These are phyloP conservation scores for Boletus sensibilis DNA, from an alignment of 768 basidiomycete species.

Conservation along the genomic window DNA sequence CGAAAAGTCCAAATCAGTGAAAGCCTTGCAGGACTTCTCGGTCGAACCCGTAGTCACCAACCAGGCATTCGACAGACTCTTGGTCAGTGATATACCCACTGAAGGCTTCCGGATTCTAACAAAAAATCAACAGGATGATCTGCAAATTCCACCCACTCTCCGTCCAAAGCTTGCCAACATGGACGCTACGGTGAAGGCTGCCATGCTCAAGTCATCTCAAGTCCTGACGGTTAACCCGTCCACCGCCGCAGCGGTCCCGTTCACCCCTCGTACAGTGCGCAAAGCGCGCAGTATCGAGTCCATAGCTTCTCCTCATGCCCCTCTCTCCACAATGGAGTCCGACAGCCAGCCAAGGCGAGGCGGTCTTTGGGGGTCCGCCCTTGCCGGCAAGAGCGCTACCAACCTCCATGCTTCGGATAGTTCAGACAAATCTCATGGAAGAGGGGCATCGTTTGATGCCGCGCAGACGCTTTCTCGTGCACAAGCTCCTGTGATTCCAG, in stretches of 20 bases:
- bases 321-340: conserved; percentile 38
- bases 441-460: conserved; percentile 64
- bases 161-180: conserved; percentile 78
- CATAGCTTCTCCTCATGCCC: conserved; percentile 49
- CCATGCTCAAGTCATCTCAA: conserved; percentile 87
- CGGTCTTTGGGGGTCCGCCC: conserved; percentile 23
- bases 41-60: conserved; percentile 47
- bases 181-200: conserved; percentile 84
- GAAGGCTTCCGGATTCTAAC: background rate
- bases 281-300: conserved; percentile 75
- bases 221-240: conserved; percentile 48
- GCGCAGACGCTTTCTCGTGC: conserved; percentile 52
- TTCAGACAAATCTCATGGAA: conserved; percentile 44
- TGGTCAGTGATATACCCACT: conserved; percentile 48
- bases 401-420: conserved; percentile 27
- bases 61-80: conserved; percentile 75
- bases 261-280: conserved; percentile 58
- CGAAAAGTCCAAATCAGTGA: conserved; percentile 46
- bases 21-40: conserved; percentile 38
- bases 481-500: conserved; percentile 45
- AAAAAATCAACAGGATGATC: conserved; percentile 61
- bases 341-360: conserved; percentile 33
- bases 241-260: conserved; percentile 31
- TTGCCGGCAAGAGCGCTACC: conserved; percentile 33
- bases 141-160: conserved; percentile 79